A percentile compares a stretch with the other conserved stretches of the same genome.
phyloP scores from a whole-genome alignment of 371 early-diverging fungal genomes.

The Haplosporangium sp. region DNA sequence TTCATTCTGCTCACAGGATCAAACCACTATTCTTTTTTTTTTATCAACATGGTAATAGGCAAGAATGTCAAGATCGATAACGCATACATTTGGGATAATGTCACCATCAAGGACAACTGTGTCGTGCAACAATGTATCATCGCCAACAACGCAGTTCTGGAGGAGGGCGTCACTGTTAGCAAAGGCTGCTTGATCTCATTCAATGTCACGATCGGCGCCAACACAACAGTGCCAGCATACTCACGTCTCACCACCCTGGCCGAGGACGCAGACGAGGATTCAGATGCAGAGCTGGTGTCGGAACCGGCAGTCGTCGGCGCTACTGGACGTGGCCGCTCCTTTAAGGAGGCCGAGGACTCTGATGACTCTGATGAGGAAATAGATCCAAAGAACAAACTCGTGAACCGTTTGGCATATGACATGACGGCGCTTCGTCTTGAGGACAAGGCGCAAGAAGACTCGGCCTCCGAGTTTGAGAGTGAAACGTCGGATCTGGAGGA shows the following conservation, averaged over 20 bases:
- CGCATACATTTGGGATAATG: conserved; percentile 88
- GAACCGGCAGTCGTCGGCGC: conserved; percentile 63
- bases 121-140: conserved; percentile 76
- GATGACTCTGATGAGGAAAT: conserved; percentile 58
- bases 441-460: conserved; percentile 19
- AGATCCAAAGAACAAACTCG: conserved; percentile 48
- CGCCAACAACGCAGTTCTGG: conserved; percentile 74
- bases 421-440: conserved; percentile 17
- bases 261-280: conserved; percentile 63
- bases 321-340: conserved; percentile 65
- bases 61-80: conserved; percentile 80
- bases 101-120: conserved; percentile 75
- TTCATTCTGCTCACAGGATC: not conserved
- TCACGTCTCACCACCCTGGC: conserved; percentile 73
- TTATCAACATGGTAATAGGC: conserved; percentile 29
- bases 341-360: conserved; percentile 56
- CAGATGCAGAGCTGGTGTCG: conserved; percentile 49
- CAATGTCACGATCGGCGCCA: conserved; percentile 78
- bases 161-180: conserved; percentile 71
- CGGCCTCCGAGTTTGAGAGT: conserved; percentile 52
- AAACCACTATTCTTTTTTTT: not conserved
- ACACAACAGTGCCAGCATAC: conserved; percentile 73
- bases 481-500: conserved; percentile 61
- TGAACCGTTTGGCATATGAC: conserved; percentile 43
- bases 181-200: conserved; percentile 80